phyloP scores from a whole-genome alignment of 2,329 filamentous ascomycete genomes.

The Metarhizium rileyi region DNA sequence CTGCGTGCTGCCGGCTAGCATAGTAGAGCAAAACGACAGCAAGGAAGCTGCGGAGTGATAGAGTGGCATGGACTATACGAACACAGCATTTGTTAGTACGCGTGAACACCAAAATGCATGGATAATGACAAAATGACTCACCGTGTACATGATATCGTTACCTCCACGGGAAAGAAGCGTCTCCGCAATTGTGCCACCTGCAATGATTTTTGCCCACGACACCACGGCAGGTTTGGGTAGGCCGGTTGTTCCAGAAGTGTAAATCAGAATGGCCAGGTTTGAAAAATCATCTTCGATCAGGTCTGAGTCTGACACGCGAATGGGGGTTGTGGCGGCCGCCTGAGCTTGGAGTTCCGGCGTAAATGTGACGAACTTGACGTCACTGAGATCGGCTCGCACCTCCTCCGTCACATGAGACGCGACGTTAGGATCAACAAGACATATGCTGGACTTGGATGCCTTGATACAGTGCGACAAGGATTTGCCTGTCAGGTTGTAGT shows the following conservation, averaged over 20 bases:
- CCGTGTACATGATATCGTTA: slow-evolving; percentile 64
- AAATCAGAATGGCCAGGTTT: slow-evolving; percentile 66
- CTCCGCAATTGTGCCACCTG: slow-evolving; percentile 28
- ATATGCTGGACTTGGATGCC: slow-evolving; percentile 54
- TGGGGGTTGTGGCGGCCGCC: slow-evolving; percentile 38
- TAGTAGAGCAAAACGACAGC: slow-evolving; percentile 54
- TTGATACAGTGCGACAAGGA: slow-evolving; percentile 66
- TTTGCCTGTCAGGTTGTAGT: slow-evolving; percentile 69
- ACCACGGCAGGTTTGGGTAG: slow-evolving; percentile 72
- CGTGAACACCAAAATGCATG: not conserved
- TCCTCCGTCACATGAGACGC: slow-evolving; percentile 47
- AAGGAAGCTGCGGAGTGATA: slow-evolving; percentile 75
- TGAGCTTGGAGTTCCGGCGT: slow-evolving; percentile 46
- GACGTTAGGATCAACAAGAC: slow-evolving; percentile 59
- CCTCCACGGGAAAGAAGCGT: slow-evolving; percentile 47
- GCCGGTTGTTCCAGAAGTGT: slow-evolving; percentile 78
- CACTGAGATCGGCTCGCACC: slow-evolving; percentile 38
- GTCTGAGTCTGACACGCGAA: slow-evolving; percentile 48
- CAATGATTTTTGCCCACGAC: slow-evolving; percentile 57
- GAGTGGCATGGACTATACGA: slow-evolving; percentile 62
- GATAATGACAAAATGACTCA: not conserved
- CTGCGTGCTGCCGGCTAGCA: slow-evolving; percentile 54
- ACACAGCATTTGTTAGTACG: slow-evolving; percentile 19
- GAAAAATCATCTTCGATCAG: slow-evolving; percentile 39
- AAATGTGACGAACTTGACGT: slow-evolving; percentile 52